phyloP scores from a whole-genome alignment of 2,329 filamentous ascomycete genomes.

The Domatiomyces catenatus region DNA sequence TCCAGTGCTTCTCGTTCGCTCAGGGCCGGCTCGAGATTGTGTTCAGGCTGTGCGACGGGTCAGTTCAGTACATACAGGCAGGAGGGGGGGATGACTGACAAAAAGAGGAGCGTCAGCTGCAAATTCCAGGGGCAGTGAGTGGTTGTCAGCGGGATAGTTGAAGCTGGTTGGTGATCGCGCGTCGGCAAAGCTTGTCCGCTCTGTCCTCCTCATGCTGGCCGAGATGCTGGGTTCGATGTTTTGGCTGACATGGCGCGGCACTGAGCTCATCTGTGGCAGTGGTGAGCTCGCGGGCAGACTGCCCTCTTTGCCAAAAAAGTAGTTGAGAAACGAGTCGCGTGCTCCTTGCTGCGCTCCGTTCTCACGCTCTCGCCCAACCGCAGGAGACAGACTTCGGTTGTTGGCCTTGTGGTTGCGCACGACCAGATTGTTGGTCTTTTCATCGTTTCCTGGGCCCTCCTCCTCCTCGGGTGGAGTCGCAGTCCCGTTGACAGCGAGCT shows the following conservation, averaged over 20 bases:
- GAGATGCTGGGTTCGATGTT: conserved; percentile 65
- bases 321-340: conserved; percentile 87
- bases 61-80: conserved; percentile 1
- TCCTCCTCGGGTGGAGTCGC: conserved; percentile 55
- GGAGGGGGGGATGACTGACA: conserved; percentile 27
- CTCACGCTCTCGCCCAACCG: conserved; percentile 46
- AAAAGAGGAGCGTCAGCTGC: conserved; percentile 30
- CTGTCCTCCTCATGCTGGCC: conserved; percentile 63
- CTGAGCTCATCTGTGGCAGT: conserved; percentile 27
- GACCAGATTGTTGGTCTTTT: conserved; percentile 37
- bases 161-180: conserved; percentile 29
- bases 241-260: conserved; percentile 58
- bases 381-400: conserved; percentile 68
- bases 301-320: conserved; percentile 96
- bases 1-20: conserved; percentile 94
- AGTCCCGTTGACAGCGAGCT: conserved; percentile 61
- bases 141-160: conserved; percentile 23
- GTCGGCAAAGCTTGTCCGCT: conserved; percentile 20
- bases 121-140: conserved; percentile 8
- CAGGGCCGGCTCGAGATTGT: conserved; percentile 60
- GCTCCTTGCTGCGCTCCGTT: conserved; percentile 52
- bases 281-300: conserved; percentile 34
- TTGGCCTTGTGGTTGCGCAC: conserved; percentile 47
- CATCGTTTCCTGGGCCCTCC: conserved; percentile 29
- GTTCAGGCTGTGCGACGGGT: conserved; percentile 22